A percentile compares a stretch with the other conserved stretches of the same genome.
Conservation (phyloP, 495 filamentous ascomycete species). For the Aspergillus homomorphus region DNA sequence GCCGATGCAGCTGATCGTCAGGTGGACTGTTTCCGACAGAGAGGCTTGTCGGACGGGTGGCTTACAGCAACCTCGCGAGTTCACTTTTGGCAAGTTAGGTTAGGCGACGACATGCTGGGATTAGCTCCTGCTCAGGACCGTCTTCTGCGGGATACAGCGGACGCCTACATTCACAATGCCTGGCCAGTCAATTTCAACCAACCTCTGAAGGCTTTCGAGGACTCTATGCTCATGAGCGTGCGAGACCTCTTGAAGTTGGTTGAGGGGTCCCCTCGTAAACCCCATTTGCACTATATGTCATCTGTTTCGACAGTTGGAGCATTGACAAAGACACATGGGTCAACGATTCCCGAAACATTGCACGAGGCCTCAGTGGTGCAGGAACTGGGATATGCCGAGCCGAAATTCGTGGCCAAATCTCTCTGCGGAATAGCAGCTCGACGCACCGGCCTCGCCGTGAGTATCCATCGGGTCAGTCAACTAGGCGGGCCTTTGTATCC, state of each 20-base stretch:
- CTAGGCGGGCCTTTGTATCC: slow-evolving; percentile 47
- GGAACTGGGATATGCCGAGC: slow-evolving; percentile 51
- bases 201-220: slow-evolving; percentile 52
- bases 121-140: slow-evolving; percentile 39
- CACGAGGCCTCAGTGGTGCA: slow-evolving; percentile 40
- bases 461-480: slow-evolving; percentile 56
- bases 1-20: slow-evolving; percentile 24
- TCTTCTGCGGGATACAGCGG: slow-evolving; percentile 37
- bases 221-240: slow-evolving; percentile 52
- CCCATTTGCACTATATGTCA: slow-evolving; percentile 52
- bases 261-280: background rate
- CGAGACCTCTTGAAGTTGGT: slow-evolving; percentile 38
- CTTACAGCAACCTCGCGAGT: slow-evolving; percentile 14
- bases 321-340: slow-evolving; percentile 28
- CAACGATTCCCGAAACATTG: slow-evolving; percentile 45
- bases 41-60: slow-evolving; percentile 22
- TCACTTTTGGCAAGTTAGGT: slow-evolving; percentile 52
- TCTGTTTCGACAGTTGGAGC: slow-evolving; percentile 47
- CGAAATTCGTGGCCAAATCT: slow-evolving; percentile 53
- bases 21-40: slow-evolving; percentile 19
- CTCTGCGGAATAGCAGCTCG: slow-evolving; percentile 48
- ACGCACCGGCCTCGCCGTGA: slow-evolving; percentile 37
- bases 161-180: slow-evolving; percentile 60
- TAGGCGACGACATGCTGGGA: slow-evolving; percentile 43
- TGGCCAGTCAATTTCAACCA: slow-evolving; percentile 67